These are phyloP conservation scores for Paramyrothecium sp. DNA, from an alignment of 2,329 filamentous ascomycete species.

Conservation along the genomic window DNA sequence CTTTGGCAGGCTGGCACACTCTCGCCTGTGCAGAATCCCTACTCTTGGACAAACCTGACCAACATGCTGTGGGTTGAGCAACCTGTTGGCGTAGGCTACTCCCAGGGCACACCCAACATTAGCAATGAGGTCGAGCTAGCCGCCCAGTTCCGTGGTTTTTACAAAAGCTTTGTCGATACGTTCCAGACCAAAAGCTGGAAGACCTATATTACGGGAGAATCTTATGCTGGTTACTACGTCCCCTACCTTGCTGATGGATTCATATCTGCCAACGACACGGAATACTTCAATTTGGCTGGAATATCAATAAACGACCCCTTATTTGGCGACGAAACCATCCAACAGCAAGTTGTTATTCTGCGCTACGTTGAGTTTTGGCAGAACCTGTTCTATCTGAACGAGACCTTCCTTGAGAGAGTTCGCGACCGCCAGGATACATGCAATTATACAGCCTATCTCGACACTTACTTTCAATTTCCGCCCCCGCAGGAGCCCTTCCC, in stretches of 20 bases:
- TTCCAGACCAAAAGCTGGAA: conserved; percentile 68
- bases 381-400: conserved; percentile 62
- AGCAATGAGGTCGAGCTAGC: conserved; percentile 67
- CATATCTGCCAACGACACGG: conserved; percentile 63
- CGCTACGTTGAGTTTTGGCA: conserved; percentile 61
- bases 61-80: conserved; percentile 78
- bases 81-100: conserved; percentile 66
- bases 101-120: conserved; percentile 62
- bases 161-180: conserved; percentile 72
- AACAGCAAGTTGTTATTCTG: conserved; percentile 47
- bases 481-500: conserved; percentile 60
- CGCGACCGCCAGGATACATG: conserved; percentile 53
- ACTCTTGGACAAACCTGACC: conserved; percentile 73
- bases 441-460: conserved; percentile 59
- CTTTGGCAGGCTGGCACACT: conserved; percentile 69
- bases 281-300: conserved; percentile 66
- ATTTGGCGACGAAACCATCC: conserved; percentile 49
- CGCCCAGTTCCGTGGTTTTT: conserved; percentile 73
- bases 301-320: conserved; percentile 73
- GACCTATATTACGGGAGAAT: conserved; percentile 71
- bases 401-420: conserved; percentile 52
- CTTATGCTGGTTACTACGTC: conserved; percentile 66
- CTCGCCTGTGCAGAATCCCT: conserved; percentile 63
- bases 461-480: conserved; percentile 66
- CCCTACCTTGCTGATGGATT: conserved; percentile 74